phyloP scores from a whole-genome alignment of 768 basidiomycete genomes.

The Hydnomerulius pinastri region DNA sequence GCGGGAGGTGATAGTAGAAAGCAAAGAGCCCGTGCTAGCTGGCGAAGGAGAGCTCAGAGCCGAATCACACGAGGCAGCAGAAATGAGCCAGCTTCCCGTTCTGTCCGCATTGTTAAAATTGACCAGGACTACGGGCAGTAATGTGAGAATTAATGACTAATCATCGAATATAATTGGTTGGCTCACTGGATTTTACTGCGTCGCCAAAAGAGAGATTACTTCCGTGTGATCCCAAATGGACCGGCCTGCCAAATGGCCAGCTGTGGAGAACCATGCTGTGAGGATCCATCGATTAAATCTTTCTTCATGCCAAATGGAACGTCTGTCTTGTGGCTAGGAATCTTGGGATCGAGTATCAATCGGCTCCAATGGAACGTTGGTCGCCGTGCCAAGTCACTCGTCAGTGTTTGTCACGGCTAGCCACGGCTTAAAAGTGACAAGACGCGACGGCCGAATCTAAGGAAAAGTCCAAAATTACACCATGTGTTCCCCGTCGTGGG shows the following conservation, averaged over 20 bases:
- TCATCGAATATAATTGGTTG: slow-evolving; percentile 11
- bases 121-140: slow-evolving; percentile 4
- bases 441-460: slow-evolving; percentile 14
- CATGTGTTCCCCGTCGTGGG: slow-evolving; percentile 17
- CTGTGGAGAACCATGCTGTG: slow-evolving; percentile 14
- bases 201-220: slow-evolving; percentile 16
- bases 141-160: slow-evolving; percentile 30
- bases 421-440: slow-evolving; percentile 4
- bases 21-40: slow-evolving; percentile 19
- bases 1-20: slow-evolving; percentile 15
- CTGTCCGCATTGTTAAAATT: slow-evolving; percentile 21
- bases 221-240: slow-evolving; percentile 25
- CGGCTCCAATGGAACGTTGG: neutral
- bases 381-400: neutral
- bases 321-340: no score
- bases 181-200: slow-evolving; percentile 13
- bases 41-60: slow-evolving; percentile 14
- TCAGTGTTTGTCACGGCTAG: neutral
- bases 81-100: slow-evolving; percentile 6
- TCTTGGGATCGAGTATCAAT: slow-evolving; percentile 6
- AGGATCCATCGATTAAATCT: slow-evolving; percentile 9
- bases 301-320: slow-evolving; percentile 6
- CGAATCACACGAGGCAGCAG: slow-evolving; percentile 29
- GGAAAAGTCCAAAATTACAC: slow-evolving; percentile 15
- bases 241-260: slow-evolving; percentile 13